Conservation (phyloP, 805 yeast species). For the Candida gorgasii region DNA sequence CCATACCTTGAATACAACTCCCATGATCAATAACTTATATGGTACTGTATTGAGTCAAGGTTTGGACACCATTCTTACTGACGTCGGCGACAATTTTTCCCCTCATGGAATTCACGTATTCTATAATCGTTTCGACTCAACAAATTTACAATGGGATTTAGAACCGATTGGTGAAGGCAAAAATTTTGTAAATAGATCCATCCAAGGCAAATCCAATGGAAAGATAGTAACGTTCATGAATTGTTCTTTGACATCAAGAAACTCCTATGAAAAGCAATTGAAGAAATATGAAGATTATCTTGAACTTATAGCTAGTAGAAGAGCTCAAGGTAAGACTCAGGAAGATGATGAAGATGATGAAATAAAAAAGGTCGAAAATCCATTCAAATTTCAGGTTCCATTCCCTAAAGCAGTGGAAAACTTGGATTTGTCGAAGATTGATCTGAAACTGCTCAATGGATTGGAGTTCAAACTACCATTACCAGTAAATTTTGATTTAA, state of each 20-base stretch:
- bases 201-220: conserved; percentile 29
- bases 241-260: conserved; percentile 34
- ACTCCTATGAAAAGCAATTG: conserved; percentile 24
- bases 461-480: conserved; percentile 11
- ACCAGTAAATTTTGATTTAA: conserved; percentile 1
- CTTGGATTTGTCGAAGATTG: conserved; percentile 17
- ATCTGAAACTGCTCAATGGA: conserved; percentile 2
- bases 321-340: conserved; percentile 17
- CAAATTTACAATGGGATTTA: conserved; percentile 30
- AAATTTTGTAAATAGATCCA: conserved; percentile 33
- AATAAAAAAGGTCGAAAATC: conserved; percentile 28
- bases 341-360: conserved; percentile 25
- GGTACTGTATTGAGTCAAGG: conserved; percentile 6
- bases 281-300: conserved; percentile 24
- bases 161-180: conserved; percentile 36
- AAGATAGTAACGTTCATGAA: conserved; percentile 28
- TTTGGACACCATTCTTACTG: background rate
- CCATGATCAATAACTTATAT: background rate
- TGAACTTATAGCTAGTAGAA: conserved; percentile 23
- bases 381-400: conserved; percentile 37
- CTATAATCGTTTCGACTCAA: conserved; percentile 21
- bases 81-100: conserved; percentile 1
- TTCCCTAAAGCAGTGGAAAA: conserved; percentile 21
- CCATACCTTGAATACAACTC: background rate
- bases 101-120: conserved; percentile 35